phyloP scores from a whole-genome alignment of 1,284 basidiomycete species.

The Boletus semigastroideus region DNA sequence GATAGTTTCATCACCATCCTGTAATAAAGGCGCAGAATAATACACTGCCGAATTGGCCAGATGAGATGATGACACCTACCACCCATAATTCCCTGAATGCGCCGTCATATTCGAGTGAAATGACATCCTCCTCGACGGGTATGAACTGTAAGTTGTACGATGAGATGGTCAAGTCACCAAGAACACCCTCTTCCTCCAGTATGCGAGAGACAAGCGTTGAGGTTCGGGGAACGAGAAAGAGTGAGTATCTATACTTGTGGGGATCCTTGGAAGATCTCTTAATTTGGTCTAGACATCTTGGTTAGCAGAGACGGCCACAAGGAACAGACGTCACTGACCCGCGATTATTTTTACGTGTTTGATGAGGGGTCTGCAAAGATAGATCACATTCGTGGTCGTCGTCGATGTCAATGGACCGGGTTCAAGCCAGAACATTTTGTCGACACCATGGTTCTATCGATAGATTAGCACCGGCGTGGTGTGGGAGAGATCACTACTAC shows the following conservation, averaged over 20 bases:
- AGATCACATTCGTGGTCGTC: constrained; percentile 91
- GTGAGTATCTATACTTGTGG: constrained; percentile 81
- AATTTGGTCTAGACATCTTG: constrained; percentile 72
- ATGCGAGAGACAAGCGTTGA: constrained; percentile 85
- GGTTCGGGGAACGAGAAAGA: constrained; percentile 85
- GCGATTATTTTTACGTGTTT: constrained; percentile 88
- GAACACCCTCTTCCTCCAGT: constrained; percentile 88
- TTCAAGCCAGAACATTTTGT: constrained; percentile 99
- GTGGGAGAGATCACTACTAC: constrained; percentile 40
- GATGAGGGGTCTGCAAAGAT: constrained; percentile 88
- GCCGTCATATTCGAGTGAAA: constrained; percentile 83
- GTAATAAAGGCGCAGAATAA: constrained; percentile 5
- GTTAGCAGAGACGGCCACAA: constrained; percentile 8
- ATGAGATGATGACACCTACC: constrained; percentile 45
- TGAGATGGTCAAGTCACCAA: constrained; percentile 84
- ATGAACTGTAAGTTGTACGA: constrained; percentile 94
- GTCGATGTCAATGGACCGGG: constrained; percentile 78
- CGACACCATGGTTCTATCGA: constrained; percentile 90
- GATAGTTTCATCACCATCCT: constrained; percentile 94
- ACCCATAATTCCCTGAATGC: constrained; percentile 86
- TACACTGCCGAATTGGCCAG: not conserved
- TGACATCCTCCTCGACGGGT: constrained; percentile 86
- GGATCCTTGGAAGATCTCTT: constrained; percentile 69
- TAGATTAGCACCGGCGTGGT: constrained; percentile 2
- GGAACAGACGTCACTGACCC: constrained; percentile 49